Evolutionary conservation across 441 rosid genomes (phyloP), one percentile per base, ranked within the genome.

Genomic region (Erodium moschatum): DNA sequence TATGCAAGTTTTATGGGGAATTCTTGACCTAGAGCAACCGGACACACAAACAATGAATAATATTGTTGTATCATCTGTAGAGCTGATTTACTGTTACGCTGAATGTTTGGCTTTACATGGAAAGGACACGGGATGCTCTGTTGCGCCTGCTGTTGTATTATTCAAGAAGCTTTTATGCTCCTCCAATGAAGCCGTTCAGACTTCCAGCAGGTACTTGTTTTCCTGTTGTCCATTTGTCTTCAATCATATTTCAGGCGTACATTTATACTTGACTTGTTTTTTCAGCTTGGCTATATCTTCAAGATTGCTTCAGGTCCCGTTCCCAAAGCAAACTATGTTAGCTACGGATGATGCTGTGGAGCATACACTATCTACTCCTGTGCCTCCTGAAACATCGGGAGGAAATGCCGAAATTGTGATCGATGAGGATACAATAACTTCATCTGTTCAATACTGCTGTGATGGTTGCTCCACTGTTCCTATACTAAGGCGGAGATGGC

Each of bases 381-480:
- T 86, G 69, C 85, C 88, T 40, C 79, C 77, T 76, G 89, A 84
- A 82, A 66, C 88, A 73, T 81, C 85, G 69, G 86, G 80, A 77
- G 86, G 91, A 74, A 91, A 83, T 78, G 64, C 91, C 27, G 95
- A 88, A 75, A 91, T 88, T 78, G 84, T 89, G 97, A 88, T 87
- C 77, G 99, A 96, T 82, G 99, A 96, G 79, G 99, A 96, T 82
- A 83, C 98, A 68, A 88, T 87, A 72, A 83, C 97, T 46, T 92
- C 99, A 68, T 91, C 99, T 73, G 99, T 96, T 69, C 99, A 96
- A 70, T 96, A 92, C 79, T 89, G 97, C 79, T 96, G 99, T 83
- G 99, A 96, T 78, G 97, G 98, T 70, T 96, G 99, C 84, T 86
- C 98, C 77, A 96, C 97, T 6, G 99, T 93, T 63, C 99, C 99